Conservation (phyloP, 805 yeast genomes). For the Danielia oregonensis region DNA sequence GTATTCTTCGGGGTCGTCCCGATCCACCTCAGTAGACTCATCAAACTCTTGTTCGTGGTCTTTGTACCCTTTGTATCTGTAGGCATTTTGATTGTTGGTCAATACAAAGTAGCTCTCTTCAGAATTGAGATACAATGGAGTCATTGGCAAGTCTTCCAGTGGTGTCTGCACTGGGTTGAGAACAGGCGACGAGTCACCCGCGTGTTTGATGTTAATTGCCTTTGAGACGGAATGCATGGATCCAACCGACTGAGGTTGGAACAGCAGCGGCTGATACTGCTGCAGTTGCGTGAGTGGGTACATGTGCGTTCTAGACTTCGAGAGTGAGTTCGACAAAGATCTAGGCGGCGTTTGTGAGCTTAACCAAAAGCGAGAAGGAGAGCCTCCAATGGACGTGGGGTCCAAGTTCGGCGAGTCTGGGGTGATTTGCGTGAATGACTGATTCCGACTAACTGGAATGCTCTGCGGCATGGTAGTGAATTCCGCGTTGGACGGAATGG, state of each 20-base stretch:
- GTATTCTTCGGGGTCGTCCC: not conserved
- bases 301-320: constrained; percentile 15
- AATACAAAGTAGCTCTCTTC: constrained; percentile 12
- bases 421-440: constrained; percentile 9
- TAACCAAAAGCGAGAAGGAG: constrained; percentile 54
- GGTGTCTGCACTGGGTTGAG: constrained; percentile 42
- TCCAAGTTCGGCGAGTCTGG: constrained; percentile 53
- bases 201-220: constrained; percentile 7
- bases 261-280: not conserved
- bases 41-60: constrained; percentile 1
- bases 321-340: constrained; percentile 22
- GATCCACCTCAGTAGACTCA: constrained; percentile 3
- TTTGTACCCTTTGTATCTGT: not conserved
- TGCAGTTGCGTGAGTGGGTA: constrained; percentile 1
- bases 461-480: constrained; percentile 20
- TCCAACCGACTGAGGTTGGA: not conserved
- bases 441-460: constrained; percentile 25
- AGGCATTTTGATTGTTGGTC: constrained; percentile 2
- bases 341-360: constrained; percentile 52
- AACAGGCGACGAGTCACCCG: constrained; percentile 28
- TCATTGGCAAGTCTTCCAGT: constrained; percentile 41
- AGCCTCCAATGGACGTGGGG: constrained; percentile 51
- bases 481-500: constrained; percentile 8
- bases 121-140: constrained; percentile 28
- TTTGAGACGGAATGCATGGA: constrained; percentile 8